Evolutionary conservation across 1,284 basidiomycete genomes (phyloP), one percentile per base, ranked within the genome.

Genomic region (Xanthoconium separans): DNA sequence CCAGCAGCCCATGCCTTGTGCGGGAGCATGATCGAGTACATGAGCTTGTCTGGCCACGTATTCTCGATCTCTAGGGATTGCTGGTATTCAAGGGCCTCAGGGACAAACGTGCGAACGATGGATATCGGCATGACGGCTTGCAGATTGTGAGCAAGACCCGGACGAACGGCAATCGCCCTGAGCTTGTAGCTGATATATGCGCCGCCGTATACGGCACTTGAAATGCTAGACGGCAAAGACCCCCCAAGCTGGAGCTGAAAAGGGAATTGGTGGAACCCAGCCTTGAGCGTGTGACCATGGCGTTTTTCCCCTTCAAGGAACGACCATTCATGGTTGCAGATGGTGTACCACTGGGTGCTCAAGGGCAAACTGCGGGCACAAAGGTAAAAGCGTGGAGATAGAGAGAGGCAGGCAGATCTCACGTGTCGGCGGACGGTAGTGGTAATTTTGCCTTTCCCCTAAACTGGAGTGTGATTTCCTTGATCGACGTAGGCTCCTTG

Each of bases 51-150:
- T 0, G 95, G 94, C 95, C 95, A 98, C 13, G 93, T 95, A 71
- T 95, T 96, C 72, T 96, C 93, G 58, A 91, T 88, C 71, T 98
- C 95, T 55, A 96, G 81, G 2, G 93, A 94, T 70, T 97, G 94
- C 66, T 93, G 94, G 76, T 93, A 97, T 72, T 97, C 95, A 62
- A 96, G 82, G 1, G 94, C 89, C 60, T 95, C 93, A 3, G 83
- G 71, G 6, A 84, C 78, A 63, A 93, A 89, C 3, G 87, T 84
- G 53, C 93, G 84, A 46, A 89, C 64, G 58, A 97, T 76, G 56
- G 78, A 75, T 53, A 97, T 81, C 12, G 84, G 81, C 44, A 76
- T 73, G 46, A 77, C 73, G 2, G 83, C 76, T 50, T 86, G 81
- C 52, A 92, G 81, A 66, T 94, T 94, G 55, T 83, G 77, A 47